Percentiles rank a stretch among this genome's conserved stretches.
Conservation (phyloP, 108 stramenopile genomes). For the Fragilaria crotonensis region DNA sequence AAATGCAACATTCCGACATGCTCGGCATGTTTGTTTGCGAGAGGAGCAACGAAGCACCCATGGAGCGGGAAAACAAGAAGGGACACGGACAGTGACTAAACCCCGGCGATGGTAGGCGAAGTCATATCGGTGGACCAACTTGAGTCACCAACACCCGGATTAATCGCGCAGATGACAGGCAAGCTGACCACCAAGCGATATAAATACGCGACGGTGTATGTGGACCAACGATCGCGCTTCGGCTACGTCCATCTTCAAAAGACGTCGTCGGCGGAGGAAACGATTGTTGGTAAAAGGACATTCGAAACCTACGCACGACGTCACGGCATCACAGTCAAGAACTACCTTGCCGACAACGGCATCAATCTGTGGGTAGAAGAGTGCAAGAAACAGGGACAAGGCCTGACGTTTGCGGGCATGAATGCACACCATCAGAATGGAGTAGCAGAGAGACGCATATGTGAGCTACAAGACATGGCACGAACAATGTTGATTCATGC, state of each 20-base stretch:
- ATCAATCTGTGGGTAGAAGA: conserved; percentile 1
- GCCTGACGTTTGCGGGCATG: conserved; percentile 1
- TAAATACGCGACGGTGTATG: conserved; percentile 29
- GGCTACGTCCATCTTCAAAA: neutral
- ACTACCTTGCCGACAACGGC: conserved; percentile 6
- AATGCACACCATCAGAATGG: conserved; percentile 16
- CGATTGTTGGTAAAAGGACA: neutral
- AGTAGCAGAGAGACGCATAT: conserved; percentile 5
- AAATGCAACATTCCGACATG: neutral
- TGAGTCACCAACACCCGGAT: conserved; percentile 24
- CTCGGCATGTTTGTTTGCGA: neutral
- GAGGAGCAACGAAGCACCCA: conserved; percentile 6
- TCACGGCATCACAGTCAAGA: neutral
- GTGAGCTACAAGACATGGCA: neutral
- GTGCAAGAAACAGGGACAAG: neutral
- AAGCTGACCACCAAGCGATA: conserved; percentile 24
- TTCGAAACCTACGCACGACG: neutral
- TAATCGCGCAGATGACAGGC: conserved; percentile 40
- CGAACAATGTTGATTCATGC: conserved; percentile 9
- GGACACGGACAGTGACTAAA: neutral
- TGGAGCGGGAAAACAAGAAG: neutral
- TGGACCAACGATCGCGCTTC: neutral
- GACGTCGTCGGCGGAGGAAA: neutral
- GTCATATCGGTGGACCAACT: conserved; percentile 37
- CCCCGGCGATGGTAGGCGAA: conserved; percentile 19